Conservation (phyloP, 2,329 filamentous ascomycete species). For the Mollisiaceae sp. region DNA sequence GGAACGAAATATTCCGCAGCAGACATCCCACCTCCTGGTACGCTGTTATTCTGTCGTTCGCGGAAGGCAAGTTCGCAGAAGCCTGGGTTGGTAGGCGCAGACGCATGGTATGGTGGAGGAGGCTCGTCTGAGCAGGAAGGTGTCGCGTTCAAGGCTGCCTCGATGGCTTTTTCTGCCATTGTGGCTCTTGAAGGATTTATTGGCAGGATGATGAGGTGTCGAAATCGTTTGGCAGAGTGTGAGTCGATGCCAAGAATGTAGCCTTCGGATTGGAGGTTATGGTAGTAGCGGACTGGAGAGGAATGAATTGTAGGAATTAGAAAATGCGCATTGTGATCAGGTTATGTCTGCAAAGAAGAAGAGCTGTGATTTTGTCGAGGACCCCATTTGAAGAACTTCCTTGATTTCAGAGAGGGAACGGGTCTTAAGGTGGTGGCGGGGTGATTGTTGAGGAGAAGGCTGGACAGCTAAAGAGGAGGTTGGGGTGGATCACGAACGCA, state of each 20-base stretch:
- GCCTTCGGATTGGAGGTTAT: not conserved
- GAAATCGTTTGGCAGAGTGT: not conserved
- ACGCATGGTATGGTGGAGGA: conserved; percentile 27
- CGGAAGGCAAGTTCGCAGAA: conserved; percentile 36
- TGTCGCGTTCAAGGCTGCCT: not conserved
- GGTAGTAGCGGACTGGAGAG: not conserved
- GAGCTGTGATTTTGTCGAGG: not conserved
- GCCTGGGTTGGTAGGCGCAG: conserved; percentile 30
- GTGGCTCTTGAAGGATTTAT: not conserved
- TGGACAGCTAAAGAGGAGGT: not conserved
- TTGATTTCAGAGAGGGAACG: not conserved
- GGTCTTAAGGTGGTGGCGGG: conserved; percentile 5
- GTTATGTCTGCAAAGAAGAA: not conserved
- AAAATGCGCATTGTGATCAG: not conserved
- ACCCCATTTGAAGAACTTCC: conserved; percentile 6
- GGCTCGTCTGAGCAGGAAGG: conserved; percentile 23
- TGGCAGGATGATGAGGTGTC: not conserved
- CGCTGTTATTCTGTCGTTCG: conserved; percentile 32
- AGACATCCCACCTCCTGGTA: conserved; percentile 34
- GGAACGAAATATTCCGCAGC: conserved; percentile 32
- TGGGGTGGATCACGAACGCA: not conserved
- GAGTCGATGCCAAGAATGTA: not conserved
- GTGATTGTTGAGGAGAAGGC: not conserved
- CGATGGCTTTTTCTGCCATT: conserved; percentile 17
- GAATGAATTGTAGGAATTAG: not conserved